phyloP scores from a whole-genome alignment of 371 early-diverging fungal species.

The Fennellomyces sp. region DNA sequence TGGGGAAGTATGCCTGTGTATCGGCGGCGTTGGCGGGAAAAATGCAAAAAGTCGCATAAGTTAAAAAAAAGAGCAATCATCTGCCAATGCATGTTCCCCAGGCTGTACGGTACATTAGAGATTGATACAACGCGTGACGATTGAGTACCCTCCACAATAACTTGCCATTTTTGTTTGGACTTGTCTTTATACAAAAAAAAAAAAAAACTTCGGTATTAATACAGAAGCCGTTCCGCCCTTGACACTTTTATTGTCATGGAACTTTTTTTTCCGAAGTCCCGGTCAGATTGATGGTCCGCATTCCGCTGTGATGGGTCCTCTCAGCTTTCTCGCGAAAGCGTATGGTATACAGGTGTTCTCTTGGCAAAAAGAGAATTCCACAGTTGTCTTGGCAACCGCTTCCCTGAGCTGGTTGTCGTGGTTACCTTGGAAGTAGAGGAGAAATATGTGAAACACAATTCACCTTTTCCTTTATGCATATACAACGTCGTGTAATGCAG shows the following conservation, averaged over 20 bases:
- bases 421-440: neutral
- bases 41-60: too few relatives aligned
- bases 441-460: neutral
- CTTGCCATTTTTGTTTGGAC: conserved; percentile 2
- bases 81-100: too few relatives aligned
- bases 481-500: neutral
- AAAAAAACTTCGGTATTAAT: neutral
- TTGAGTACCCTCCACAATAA: neutral
- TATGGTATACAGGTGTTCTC: too few relatives aligned
- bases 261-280: neutral
- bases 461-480: neutral
- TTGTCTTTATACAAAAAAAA: neutral
- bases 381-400: too few relatives aligned
- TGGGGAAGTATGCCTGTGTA: too few relatives aligned
- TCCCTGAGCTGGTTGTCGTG: neutral
- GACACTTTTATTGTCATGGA: too few relatives aligned
- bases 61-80: neutral
- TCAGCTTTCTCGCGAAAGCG: too few relatives aligned
- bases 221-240: neutral
- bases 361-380: neutral
- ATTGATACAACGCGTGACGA: conserved; percentile 1
- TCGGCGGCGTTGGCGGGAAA: too few relatives aligned
- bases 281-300: neutral
- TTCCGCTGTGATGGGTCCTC: neutral
- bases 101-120: too few relatives aligned